Conservation (phyloP, 2,329 filamentous ascomycete genomes). For the Scedosporium apiospermum region DNA sequence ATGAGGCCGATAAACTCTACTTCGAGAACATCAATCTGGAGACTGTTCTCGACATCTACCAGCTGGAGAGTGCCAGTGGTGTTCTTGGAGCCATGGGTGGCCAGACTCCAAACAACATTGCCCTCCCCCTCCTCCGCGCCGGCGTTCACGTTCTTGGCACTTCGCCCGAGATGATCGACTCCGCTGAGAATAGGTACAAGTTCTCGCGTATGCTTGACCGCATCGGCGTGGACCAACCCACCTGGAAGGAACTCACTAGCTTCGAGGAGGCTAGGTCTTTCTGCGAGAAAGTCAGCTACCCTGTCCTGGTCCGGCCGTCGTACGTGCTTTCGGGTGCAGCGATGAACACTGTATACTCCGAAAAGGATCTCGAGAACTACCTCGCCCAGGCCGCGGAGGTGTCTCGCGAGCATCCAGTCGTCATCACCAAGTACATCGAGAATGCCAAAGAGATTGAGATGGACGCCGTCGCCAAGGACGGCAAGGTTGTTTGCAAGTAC, state of each 20-base stretch:
- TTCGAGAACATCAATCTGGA: constrained; percentile 94
- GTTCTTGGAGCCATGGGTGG: constrained; percentile 95
- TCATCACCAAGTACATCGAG: constrained; percentile 99
- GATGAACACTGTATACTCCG: constrained; percentile 98
- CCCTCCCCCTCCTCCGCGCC: constrained; percentile 74
- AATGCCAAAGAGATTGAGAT: constrained; percentile 99
- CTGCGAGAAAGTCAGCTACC: constrained; percentile 82
- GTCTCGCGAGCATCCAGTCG: constrained; percentile 89
- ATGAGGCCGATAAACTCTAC: constrained; percentile 88
- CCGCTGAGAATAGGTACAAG: constrained; percentile 94
- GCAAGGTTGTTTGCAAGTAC: constrained; percentile 87
- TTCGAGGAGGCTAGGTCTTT: constrained; percentile 83
- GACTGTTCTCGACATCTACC: constrained; percentile 86
- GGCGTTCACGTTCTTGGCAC: constrained; percentile 92
- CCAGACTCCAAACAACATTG: constrained; percentile 96
- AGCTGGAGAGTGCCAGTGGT: constrained; percentile 72
- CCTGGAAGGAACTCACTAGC: constrained; percentile 96
- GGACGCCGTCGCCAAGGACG: constrained; percentile 91
- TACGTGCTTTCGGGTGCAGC: constrained; percentile 95
- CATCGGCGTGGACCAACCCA: constrained; percentile 90
- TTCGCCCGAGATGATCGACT: constrained; percentile 98
- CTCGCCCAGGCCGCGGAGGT: constrained; percentile 87
- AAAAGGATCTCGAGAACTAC: constrained; percentile 83
- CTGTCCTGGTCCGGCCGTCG: constrained; percentile 87
- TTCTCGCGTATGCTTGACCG: constrained; percentile 96